phyloP scores from a whole-genome alignment of 208 protist genomes.

The Trypanosoma vivax region DNA sequence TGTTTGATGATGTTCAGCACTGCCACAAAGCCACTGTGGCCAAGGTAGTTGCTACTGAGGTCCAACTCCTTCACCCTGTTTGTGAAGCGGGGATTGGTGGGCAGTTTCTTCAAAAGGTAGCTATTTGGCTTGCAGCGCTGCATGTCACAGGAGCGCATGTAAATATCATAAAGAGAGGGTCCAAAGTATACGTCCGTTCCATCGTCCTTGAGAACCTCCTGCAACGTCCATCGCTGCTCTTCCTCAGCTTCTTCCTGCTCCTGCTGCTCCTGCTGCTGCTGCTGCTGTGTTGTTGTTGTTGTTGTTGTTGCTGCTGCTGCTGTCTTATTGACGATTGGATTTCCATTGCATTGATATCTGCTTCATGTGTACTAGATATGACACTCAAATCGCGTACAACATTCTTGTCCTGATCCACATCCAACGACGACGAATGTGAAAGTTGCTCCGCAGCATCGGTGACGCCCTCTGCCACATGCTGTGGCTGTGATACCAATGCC shows the following conservation, averaged over 20 bases:
- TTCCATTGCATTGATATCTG: too few species aligned
- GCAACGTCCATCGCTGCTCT: constrained; percentile 20
- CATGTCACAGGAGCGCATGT: constrained; percentile 73
- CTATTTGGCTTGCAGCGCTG: constrained; percentile 84
- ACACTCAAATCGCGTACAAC: too few species aligned
- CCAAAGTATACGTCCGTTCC: constrained; percentile 44
- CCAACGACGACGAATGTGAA: too few species aligned
- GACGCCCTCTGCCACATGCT: too few species aligned
- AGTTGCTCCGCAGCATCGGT: too few species aligned
- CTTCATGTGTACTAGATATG: too few species aligned
- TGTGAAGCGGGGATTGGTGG: constrained; percentile 67
- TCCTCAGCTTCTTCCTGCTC: constrained; percentile 8
- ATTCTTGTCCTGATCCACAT: too few species aligned
- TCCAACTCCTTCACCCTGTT: constrained; percentile 74
- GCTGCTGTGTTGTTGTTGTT: background rate
- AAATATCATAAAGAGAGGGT: constrained; percentile 71
- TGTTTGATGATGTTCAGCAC: constrained; percentile 73
- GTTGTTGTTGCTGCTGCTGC: background rate
- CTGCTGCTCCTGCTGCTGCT: constrained; percentile 2
- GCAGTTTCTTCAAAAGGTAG: constrained; percentile 78
- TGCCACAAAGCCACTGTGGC: constrained; percentile 77
- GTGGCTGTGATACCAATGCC: too few species aligned
- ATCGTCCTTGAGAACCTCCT: constrained; percentile 35
- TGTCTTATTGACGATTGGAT: background rate
- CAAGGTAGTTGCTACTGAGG: constrained; percentile 86